Evolutionary conservation across 768 basidiomycete species (phyloP).

Genomic region (Lactifluus subvellereus): DNA sequence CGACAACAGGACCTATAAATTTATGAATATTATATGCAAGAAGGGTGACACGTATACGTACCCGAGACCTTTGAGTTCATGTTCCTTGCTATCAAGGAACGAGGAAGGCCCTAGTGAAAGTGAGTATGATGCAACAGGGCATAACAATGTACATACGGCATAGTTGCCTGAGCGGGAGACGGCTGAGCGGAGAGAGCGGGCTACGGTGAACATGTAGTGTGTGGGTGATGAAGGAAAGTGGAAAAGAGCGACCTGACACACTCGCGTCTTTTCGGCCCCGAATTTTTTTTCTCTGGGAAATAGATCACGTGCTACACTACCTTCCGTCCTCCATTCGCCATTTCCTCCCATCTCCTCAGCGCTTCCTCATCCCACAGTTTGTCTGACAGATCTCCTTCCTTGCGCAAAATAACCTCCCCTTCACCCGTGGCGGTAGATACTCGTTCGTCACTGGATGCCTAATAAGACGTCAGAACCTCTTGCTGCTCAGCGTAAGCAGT

Average conservation of each 20-base stretch:
- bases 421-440: slow-evolving; percentile 43
- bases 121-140: slow-evolving; percentile 8
- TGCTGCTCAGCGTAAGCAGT: not conserved
- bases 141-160: slow-evolving; percentile 42
- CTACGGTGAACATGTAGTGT: slow-evolving; percentile 61
- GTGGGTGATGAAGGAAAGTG: slow-evolving; percentile 34
- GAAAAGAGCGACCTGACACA: not conserved
- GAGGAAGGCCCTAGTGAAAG: slow-evolving; percentile 50
- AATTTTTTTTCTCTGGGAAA: slow-evolving; percentile 11
- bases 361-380: slow-evolving; percentile 47
- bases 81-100: slow-evolving; percentile 76
- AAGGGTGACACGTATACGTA: slow-evolving; percentile 32
- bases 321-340: slow-evolving; percentile 35
- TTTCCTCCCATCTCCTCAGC: slow-evolving; percentile 42
- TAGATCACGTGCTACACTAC: not conserved
- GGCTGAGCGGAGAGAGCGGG: slow-evolving; percentile 57
- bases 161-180: slow-evolving; percentile 56
- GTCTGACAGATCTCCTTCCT: slow-evolving; percentile 34
- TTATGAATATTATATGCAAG: not conserved
- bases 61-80: slow-evolving; percentile 95
- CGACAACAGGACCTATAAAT: slow-evolving; percentile 72
- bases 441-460: slow-evolving; percentile 51
- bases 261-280: slow-evolving; percentile 8
- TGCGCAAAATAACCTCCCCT: slow-evolving; percentile 35
- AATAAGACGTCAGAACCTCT: not conserved